Base-by-base conservation (phyloP, 306 rosid species). In the Vicia sativa region DNA sequence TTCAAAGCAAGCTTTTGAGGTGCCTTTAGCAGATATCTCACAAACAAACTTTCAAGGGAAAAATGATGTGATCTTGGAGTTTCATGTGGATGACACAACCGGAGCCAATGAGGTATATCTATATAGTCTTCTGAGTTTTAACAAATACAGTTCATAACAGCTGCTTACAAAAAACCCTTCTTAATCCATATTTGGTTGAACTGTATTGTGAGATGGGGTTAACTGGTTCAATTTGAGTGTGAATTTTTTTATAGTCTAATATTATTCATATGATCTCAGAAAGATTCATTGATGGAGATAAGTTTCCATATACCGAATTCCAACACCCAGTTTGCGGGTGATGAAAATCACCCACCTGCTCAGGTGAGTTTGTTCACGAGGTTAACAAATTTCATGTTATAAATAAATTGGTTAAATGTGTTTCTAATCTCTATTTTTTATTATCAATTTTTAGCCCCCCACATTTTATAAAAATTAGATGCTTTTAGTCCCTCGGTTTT, bases 201-300 rank as follows among this genome's bases (percentile, higher is more conserved):
- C 48, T 38, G 7, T 70, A 60, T 52, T 61, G 60, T 15, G 11
- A 23, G 25, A 9, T 69, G 39, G 13, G 12, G 11, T 66, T 53
- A 39, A 49, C 42, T 13, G 10, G 14, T 16, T 38, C 25, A 18
- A 65, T 62, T 16, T 37, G 55, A 53, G 34, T 48, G 13, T 68
- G 25, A 57, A 25, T 41, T 54, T 75, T 75, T 54, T 16, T 60
- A 25, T 62, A 31, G 46, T 37, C 67, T 61, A 49, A 68, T 28
- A 5, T 16, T 65, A 28, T 55, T 61, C 73, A 29, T 66, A 28
- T 81, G 72, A 42, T 76, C 44, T 55, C 95, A 95, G 99, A 95
- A 95, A 88, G 99, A 95, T 90, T 95, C 97, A 11, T 77, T 95
- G 80, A 88, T 95, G 99, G 99, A 95, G 86, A 82, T 95, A 26